Evolutionary conservation across 441 rosid genomes (phyloP).

Genomic region (Geranium incanum): DNA sequence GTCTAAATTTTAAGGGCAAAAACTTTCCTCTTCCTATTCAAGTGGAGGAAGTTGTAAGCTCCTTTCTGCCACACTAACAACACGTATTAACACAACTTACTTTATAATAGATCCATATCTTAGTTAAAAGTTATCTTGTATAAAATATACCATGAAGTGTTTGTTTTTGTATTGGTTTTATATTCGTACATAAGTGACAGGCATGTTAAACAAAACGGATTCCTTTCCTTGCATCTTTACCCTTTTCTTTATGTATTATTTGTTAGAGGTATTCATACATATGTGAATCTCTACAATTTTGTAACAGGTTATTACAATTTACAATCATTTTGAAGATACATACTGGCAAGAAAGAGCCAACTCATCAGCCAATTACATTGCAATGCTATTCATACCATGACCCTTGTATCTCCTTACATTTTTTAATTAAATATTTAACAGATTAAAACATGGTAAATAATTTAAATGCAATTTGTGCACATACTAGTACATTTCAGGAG

Average conservation of each 20-base stretch:
- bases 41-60: conserved; percentile 1
- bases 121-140: background rate
- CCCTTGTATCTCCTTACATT: background rate
- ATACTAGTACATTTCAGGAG: background rate
- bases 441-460: background rate
- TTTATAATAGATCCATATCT: background rate
- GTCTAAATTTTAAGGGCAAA: background rate
- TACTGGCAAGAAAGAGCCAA: background rate
- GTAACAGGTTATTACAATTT: background rate
- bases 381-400: background rate
- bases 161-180: background rate
- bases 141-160: background rate
- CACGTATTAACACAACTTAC: background rate
- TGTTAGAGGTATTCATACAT: background rate
- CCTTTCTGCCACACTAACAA: background rate
- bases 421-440: conserved; percentile 5
- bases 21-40: background rate
- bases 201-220: background rate
- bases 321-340: background rate
- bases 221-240: background rate
- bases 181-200: background rate
- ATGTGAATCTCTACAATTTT: background rate
- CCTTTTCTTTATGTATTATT: background rate
- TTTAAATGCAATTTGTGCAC: background rate
- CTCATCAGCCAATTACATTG: background rate